Evolutionary conservation across 257 asterid genomes (phyloP).

Genomic region (Phtheirospermum japonicum): DNA sequence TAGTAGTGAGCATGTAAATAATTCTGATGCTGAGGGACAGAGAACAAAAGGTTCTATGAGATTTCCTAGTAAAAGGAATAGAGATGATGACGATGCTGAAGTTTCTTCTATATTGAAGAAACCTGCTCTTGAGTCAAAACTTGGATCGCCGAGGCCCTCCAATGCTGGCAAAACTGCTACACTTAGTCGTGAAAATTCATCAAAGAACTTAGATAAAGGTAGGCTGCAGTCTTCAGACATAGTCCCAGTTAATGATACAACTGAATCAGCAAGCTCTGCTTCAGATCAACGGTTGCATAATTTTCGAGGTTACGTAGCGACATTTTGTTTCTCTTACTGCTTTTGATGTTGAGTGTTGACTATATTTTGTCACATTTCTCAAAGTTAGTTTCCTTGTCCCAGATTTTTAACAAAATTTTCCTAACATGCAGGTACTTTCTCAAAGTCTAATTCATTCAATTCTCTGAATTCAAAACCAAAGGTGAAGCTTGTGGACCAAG

Average conservation of each 20-base stretch:
- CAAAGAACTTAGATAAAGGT: conserved; percentile 53
- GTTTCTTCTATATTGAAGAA: conserved; percentile 63
- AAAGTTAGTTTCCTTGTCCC: conserved; percentile 13
- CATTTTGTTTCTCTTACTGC: conserved; percentile 19
- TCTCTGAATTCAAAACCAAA: conserved; percentile 63
- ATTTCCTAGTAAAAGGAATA: conserved; percentile 54
- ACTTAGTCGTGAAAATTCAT: conserved; percentile 60
- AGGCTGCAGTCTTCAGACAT: conserved; percentile 44
- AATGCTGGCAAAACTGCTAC: conserved; percentile 41
- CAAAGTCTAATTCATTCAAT: conserved; percentile 73
- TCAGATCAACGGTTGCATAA: conserved; percentile 43
- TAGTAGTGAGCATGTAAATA: conserved; percentile 40
- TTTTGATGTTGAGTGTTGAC: conserved; percentile 18
- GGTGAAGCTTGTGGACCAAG: conserved; percentile 71
- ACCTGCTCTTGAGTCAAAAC: conserved; percentile 49
- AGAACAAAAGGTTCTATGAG: conserved; percentile 41
- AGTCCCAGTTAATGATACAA: conserved; percentile 34
- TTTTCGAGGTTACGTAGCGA: conserved; percentile 47
- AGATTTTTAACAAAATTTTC: conserved; percentile 22
- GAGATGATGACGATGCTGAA: conserved; percentile 70
- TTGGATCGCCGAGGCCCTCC: conserved; percentile 47
- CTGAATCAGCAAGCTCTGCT: conserved; percentile 47
- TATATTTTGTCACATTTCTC: conserved; percentile 22
- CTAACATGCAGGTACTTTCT: conserved; percentile 59
- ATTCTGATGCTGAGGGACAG: conserved; percentile 45